Evolutionary conservation across 768 basidiomycete species (phyloP), one percentile per base, ranked within the genome.

Genomic region (Xanthoconium purpureum): DNA sequence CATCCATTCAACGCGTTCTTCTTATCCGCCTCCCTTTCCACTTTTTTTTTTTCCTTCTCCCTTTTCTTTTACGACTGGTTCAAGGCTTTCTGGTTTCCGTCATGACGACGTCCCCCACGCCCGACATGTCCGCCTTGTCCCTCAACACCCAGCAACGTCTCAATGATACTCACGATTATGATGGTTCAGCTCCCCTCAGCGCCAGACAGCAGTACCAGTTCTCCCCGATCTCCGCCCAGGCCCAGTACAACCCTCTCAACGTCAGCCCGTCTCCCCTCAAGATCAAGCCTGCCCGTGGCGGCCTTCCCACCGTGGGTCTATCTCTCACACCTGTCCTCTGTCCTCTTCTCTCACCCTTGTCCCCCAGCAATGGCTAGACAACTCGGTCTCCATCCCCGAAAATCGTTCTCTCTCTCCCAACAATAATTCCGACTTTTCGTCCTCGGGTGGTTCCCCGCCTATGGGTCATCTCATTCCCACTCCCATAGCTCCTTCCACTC

Each of bases 361-460:
- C 32, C 47, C 30, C 11, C 70, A 92, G 91, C 91, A 93, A 85
- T 93, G 91, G 91, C 83, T 93, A 63, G 91, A 92, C 70, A 85
- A 82, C 71, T 62, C 77, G 20, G 65, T 54, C 14, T 37, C 64
- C 32, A 55, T 71, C 36, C 75, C 84, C n/a, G 89, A 91, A 71
- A 82, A 78, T 75, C 89, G 90, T 65, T 82, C 91, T 37, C 80
- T 91, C 58, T 93, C 91, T 14, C 91, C 91, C 40, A 84, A 89
- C 67, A 90, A 91, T 71, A 91, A 87, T 69, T 91, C 90, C 14
- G 91, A 94, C 74, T 85, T 94, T 73, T 93, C 91, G 51, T 92
- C 91, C 66, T 83, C 87, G 64, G 89, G 89, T 69, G 89, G 88
- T 58, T 91, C 91, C 36, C 89, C 90, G 44, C 88, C 90, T 61